Evolutionary conservation across 2,329 filamentous ascomycete genomes (phyloP), one percentile per base, ranked within the genome.

Genomic region (Fusarium sp.): DNA sequence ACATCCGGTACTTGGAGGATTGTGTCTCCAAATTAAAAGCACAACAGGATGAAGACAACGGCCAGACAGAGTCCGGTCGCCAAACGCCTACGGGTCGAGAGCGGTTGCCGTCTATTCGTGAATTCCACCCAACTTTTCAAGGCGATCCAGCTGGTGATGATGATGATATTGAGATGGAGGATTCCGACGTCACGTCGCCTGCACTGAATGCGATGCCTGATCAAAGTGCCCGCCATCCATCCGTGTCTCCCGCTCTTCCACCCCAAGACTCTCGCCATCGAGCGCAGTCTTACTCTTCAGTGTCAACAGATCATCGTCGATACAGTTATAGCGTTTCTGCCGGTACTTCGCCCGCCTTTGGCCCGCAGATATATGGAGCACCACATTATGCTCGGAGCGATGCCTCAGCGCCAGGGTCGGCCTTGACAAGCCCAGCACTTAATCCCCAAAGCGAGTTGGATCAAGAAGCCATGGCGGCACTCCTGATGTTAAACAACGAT

Each of bases 1-100:
- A 99, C 75, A 89, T 98, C 69, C 91, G 93, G 64, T 99, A 99
- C 77, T 87, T 99, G 16, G 93, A 98, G 78, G 91, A 93, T 77
- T 98, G 95, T 75, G 89, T 98, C 39, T 80, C 86, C 31, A 92
- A 95, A 75, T 85, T 98, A 58, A 94, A 97, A 78, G 86, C 85
- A 7, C 85, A 86, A 62, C 81, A 81, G 58, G 79, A 81, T 39
- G 79, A 80, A 34, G 73, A 77, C 25, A 75, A 70, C 60, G 75
- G 49, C 45, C 70, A 65, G 39, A 70, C 74, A 6, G 76, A 78
- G 41, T 76, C 78, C 37, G 73, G 73, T 13, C 69, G 68, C 16
- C 72, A 74, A 52, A 75, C 73, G 4, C 73, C 73, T 12, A 75
- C 73, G 11, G 65, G 72, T 19, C 74, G 72, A 46, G 74, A 74